Evolutionary conservation across 139 green algal genomes (phyloP), one percentile per base, ranked within the genome.

Genomic region (Chlorella sp.): DNA sequence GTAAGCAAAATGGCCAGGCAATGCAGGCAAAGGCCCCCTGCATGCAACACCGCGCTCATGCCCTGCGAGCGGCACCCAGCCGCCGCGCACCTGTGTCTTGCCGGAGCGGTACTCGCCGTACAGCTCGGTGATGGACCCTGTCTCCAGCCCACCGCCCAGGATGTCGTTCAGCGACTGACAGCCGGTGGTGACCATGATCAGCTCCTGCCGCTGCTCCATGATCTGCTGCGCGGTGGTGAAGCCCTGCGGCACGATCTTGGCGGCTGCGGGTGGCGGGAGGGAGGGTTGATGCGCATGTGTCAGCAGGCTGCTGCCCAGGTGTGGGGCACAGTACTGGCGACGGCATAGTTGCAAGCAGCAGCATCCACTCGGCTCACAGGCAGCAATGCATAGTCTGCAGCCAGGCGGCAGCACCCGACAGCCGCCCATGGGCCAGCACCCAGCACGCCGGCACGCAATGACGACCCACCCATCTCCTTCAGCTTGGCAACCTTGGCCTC

Each of bases 101-200:
- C 97, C 97, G 40, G 91, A 93, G 43, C 97, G 89, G 87, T 93
- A 98, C 92, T 99, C 97, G 16, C 97, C 97, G 84, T 99, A 99
- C 32, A 99, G 91, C 84, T 99, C 97, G 9, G 97, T 99, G 56
- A 99, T 98, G 8, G 94, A 97, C 0, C 97, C 97, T 8, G 96
- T 98, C 93, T 99, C 97, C 48, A 99, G 92, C 17, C 97, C 97
- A 43, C 97, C 96, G 79, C 96, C 95, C 28, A 99, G 88, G 20
- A 99, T 96, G 26, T 75, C 87, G 84, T 99, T 95, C 20, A 99
- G 80, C 82, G 97, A 93, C 43, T 96, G 94, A 85, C 91, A 98
- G 26, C 97, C 97, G 38, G 97, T 99, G 28, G 92, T 95, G 19
- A 99, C 91, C 32, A 91, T 88, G 64, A 99, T 93, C 40, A 98